phyloP scores from a whole-genome alignment of 768 basidiomycete genomes.

The Russula lepida region DNA sequence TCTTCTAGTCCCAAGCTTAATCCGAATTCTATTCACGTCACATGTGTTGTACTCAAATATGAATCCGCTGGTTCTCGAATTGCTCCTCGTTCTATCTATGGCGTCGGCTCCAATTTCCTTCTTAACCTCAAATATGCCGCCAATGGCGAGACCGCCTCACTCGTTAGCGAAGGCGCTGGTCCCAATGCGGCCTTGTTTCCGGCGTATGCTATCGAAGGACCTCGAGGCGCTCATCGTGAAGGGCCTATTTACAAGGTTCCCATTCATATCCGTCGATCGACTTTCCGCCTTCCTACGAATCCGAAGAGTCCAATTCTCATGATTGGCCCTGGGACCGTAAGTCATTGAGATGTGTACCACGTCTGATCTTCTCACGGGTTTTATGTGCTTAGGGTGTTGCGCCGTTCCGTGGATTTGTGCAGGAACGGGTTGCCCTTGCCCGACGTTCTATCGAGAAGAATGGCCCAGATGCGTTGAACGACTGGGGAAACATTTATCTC shows the following conservation, averaged over 20 bases:
- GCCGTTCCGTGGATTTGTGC: conserved; percentile 97
- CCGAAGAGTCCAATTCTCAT: conserved; percentile 98
- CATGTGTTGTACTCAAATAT: conserved; percentile 92
- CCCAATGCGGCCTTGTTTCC: conserved; percentile 44
- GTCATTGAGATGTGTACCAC: conserved; percentile 28
- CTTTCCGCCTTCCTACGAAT: conserved; percentile 94
- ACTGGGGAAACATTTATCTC: conserved; percentile 92
- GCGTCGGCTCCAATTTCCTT: conserved; percentile 92
- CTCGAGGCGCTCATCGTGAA: conserved; percentile 72
- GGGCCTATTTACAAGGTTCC: conserved; percentile 75
- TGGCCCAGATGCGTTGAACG: conserved; percentile 82
- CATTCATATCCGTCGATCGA: conserved; percentile 90
- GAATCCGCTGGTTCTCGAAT: conserved; percentile 53
- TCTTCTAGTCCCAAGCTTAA: conserved; percentile 93
- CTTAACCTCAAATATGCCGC: conserved; percentile 80
- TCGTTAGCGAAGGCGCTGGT: conserved; percentile 31
- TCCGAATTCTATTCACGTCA: conserved; percentile 87
- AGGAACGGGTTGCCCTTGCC: conserved; percentile 94
- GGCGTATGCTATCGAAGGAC: conserved; percentile 81
- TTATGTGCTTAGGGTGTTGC: conserved; percentile 72
- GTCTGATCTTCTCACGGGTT: conserved; percentile 9
- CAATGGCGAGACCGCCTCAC: conserved; percentile 46
- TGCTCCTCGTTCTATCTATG: conserved; percentile 63
- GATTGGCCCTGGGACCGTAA: conserved; percentile 96
- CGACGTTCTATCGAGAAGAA: conserved; percentile 94